phyloP scores from a whole-genome alignment of 768 basidiomycete species.

The Termitomyces sp. region DNA sequence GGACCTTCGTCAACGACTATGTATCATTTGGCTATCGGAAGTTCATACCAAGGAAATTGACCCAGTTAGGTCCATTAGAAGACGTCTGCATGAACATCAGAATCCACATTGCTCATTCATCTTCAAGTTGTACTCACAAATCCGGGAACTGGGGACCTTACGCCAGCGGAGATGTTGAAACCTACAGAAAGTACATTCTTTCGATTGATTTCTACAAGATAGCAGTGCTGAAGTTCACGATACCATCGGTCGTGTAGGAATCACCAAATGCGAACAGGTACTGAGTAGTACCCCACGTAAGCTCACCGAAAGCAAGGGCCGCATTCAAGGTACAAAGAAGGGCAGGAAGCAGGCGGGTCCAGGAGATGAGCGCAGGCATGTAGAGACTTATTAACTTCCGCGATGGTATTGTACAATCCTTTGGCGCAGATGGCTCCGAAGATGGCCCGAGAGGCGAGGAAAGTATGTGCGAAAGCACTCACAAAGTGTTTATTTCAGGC shows the following conservation, averaged over 20 bases:
- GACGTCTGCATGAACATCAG: slow-evolving; percentile 33
- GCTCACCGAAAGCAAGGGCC: slow-evolving; percentile 17
- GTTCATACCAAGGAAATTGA: slow-evolving; percentile 40
- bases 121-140: slow-evolving; percentile 30
- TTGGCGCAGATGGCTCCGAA: not conserved
- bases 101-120: not conserved
- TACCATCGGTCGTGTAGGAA: slow-evolving; percentile 51
- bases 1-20: not conserved
- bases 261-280: slow-evolving; percentile 61
- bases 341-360: slow-evolving; percentile 1
- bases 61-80: slow-evolving; percentile 63
- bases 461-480: slow-evolving; percentile 2
- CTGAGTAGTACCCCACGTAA: slow-evolving; percentile 49
- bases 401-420: not conserved
- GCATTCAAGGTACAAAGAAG: not conserved
- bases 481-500: not conserved
- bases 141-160: slow-evolving; percentile 45
- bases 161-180: slow-evolving; percentile 52
- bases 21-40: not conserved
- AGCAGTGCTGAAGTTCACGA: not conserved
- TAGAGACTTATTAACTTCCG: not conserved
- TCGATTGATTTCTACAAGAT: not conserved
- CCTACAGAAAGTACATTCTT: slow-evolving; percentile 22
- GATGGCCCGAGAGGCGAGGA: slow-evolving; percentile 1
- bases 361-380: slow-evolving; percentile 2